Conservation (phyloP, 140 eudicot genomes). For the Cichorium intybus region DNA sequence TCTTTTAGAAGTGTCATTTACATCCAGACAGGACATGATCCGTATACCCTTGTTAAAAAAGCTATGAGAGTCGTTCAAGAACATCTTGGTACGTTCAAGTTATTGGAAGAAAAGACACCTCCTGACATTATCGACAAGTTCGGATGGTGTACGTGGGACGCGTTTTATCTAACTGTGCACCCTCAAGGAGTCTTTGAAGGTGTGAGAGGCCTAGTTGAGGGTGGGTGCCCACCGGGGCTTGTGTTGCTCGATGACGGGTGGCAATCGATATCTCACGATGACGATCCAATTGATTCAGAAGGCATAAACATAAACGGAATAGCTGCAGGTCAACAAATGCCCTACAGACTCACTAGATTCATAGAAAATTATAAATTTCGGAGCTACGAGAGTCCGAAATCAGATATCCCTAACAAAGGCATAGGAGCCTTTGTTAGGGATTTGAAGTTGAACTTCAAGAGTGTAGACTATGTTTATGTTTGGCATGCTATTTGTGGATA, state of each 20-base stretch:
- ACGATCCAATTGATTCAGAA: slow-evolving; percentile 64
- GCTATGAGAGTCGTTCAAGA: slow-evolving; percentile 54
- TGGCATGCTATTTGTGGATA: slow-evolving; percentile 98
- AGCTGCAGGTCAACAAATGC: slow-evolving; percentile 94
- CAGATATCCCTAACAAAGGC: slow-evolving; percentile 42
- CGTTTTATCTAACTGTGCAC: slow-evolving; percentile 76
- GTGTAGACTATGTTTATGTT: slow-evolving; percentile 73
- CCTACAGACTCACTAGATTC: slow-evolving; percentile 66
- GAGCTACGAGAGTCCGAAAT: slow-evolving; percentile 52
- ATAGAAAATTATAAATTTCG: slow-evolving; percentile 79
- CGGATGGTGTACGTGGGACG: slow-evolving; percentile 99
- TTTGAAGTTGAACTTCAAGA: slow-evolving; percentile 54
- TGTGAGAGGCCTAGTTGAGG: slow-evolving; percentile 64
- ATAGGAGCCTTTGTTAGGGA: slow-evolving; percentile 81
- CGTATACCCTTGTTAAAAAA: slow-evolving; percentile 53
- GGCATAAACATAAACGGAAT: slow-evolving; percentile 79
- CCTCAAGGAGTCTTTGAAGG: slow-evolving; percentile 86
- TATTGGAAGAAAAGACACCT: slow-evolving; percentile 71
- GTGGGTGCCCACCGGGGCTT: slow-evolving; percentile 93
- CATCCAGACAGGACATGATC: slow-evolving; percentile 59
- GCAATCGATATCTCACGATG: slow-evolving; percentile 89
- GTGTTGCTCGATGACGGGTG: slow-evolving; percentile 96
- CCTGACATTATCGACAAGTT: slow-evolving; percentile 83
- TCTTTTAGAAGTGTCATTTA: slow-evolving; percentile 52
- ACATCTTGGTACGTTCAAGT: slow-evolving; percentile 72